Base-by-base conservation (phyloP, 140 eudicot genomes). In the Stevia rebaudiana region DNA sequence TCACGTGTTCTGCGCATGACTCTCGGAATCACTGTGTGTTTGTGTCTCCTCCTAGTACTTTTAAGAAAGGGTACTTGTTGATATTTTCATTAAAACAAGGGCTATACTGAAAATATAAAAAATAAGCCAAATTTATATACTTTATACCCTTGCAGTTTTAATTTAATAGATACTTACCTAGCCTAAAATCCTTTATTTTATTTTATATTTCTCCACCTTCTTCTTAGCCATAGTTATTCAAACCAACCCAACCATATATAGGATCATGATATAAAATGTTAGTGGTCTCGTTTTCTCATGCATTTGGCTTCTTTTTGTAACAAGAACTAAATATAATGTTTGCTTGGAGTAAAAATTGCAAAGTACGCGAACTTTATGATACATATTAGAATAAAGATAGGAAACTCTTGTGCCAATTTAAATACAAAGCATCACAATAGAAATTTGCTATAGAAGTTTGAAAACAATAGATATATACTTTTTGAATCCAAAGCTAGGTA, bases 1-100 rank as follows among this genome's bases (percentile, higher is more conserved):
- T 70, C 74, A 58, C 77, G 55, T 75, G 78, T n/a, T 48, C 3
- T 54, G 74, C 71, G 64, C 75, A 77, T 70, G 74, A 49, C 69
- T 30, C 58, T 15, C 24, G 65, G 68, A 64, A 33, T 72, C 67
- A 63, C 68, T 37, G 60, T 53, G 70, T 70, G 49, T 28, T 51
- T 61, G 50, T 67, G 50, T 67, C 73, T 67, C 47, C 49, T 23
- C 52, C 50, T 74, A 3, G 51, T 59, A 58, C 69, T 39, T 37
- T 40, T 67, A 67, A 6, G 2, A 12, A 11, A 1, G 33, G 65
- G n/a, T 3, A 30, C 49, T 15, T 67, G 65, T 60, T 37, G 4
- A 49, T 41, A 74, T 19, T n/a, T 59, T 24, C 21, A 21, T 41
- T 40, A 1, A 5, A 24, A 39, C 43, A 50, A 30, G 75, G 65